A percentile compares a stretch with the other conserved stretches of the same genome.
Conservation (phyloP, 2,329 filamentous ascomycete genomes). For the Aureobasidium sp. region DNA sequence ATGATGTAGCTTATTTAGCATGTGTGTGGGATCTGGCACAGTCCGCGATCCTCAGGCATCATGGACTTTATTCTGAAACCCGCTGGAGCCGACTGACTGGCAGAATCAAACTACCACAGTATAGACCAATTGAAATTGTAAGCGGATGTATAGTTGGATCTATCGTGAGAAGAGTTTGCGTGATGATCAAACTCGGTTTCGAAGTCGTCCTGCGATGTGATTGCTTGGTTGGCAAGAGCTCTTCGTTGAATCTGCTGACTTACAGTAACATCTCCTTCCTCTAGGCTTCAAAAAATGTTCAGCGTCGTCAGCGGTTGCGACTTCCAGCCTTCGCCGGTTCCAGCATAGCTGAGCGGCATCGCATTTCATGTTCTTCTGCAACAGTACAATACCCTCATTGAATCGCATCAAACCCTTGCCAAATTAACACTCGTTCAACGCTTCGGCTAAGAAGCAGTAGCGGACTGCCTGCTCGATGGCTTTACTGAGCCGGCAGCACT, state of each 20-base stretch:
- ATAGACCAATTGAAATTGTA: not conserved
- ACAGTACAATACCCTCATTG: not conserved
- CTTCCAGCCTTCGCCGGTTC: not conserved
- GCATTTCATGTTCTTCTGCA: not conserved
- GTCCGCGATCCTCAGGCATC: not conserved
- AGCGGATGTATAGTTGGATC: not conserved
- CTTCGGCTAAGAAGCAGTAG: not conserved
- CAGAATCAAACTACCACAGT: not conserved
- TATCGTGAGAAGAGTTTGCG: not conserved
- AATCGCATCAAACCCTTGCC: not conserved
- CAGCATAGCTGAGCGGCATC: not conserved
- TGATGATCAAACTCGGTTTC: not conserved
- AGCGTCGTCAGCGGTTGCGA: not conserved
- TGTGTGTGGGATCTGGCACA: not conserved
- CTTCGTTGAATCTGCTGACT: not conserved
- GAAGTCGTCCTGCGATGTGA: not conserved
- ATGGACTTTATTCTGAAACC: not conserved
- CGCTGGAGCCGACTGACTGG: too few species aligned
- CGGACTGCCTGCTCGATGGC: slow-evolving; percentile 32
- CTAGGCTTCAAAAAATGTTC: not conserved
- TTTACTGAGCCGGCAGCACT: slow-evolving; percentile 38
- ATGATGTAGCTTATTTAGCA: too few species aligned
- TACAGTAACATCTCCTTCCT: not conserved
- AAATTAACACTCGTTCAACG: not conserved
- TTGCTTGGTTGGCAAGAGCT: not conserved